phyloP scores from a whole-genome alignment of 768 basidiomycete genomes.

The Leccinellum luteum region DNA sequence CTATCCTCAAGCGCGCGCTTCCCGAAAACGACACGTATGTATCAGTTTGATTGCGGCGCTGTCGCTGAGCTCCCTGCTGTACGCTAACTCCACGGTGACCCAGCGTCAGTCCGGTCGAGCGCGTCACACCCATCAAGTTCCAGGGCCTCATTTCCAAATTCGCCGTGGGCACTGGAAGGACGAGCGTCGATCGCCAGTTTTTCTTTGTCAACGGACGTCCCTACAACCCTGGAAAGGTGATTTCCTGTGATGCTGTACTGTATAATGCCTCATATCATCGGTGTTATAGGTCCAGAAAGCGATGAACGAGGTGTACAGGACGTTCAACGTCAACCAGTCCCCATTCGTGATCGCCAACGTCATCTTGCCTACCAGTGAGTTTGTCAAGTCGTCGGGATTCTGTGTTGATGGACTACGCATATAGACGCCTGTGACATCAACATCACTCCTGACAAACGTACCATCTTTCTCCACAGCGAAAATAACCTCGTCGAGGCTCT shows the following conservation, averaged over 20 bases:
- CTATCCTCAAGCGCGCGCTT: slow-evolving; percentile 19
- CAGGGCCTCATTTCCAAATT: slow-evolving; percentile 87
- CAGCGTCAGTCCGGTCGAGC: slow-evolving; percentile 7
- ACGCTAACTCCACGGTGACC: slow-evolving; percentile 1
- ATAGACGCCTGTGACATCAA: slow-evolving; percentile 87
- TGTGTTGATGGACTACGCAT: neutral
- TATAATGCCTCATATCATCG: neutral
- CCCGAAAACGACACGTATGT: slow-evolving; percentile 23
- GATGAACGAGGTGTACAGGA: slow-evolving; percentile 89
- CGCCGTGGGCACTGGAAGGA: slow-evolving; percentile 66
- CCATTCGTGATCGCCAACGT: slow-evolving; percentile 87
- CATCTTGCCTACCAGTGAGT: slow-evolving; percentile 71
- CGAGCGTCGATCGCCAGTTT: slow-evolving; percentile 84
- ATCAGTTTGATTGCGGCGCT: neutral
- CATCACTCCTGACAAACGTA: slow-evolving; percentile 95
- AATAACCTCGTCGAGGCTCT: slow-evolving; percentile 71
- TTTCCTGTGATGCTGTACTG: neutral
- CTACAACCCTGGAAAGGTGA: slow-evolving; percentile 72
- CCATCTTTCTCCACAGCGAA: slow-evolving; percentile 89
- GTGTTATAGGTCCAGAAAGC: slow-evolving; percentile 72
- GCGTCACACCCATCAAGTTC: slow-evolving; percentile 48
- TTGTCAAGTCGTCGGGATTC: neutral
- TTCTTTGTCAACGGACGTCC: slow-evolving; percentile 93
- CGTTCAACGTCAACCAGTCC: slow-evolving; percentile 70
- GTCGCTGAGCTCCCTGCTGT: neutral